Conservation (phyloP, 805 yeast species). For the Millerozyma acaciae region DNA sequence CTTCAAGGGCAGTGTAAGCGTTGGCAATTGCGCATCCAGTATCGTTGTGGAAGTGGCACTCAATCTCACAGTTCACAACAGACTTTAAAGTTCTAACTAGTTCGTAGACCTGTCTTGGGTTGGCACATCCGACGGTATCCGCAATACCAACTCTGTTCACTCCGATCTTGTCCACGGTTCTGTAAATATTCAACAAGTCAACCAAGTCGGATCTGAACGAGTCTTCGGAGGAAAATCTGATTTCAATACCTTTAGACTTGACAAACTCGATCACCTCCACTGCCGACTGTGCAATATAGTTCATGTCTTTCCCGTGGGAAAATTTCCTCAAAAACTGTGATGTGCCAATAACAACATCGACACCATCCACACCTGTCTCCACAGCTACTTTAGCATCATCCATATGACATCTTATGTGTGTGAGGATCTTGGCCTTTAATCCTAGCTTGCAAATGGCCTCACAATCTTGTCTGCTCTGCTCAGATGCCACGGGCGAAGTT, state of each 20-base stretch:
- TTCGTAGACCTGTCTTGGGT: conserved; percentile 98
- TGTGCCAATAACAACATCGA: conserved; percentile 96
- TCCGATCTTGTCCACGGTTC: conserved; percentile 95
- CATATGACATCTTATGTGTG: conserved; percentile 98
- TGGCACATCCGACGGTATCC: conserved; percentile 98
- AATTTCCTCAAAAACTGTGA: conserved; percentile 91
- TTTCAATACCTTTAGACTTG: conserved; percentile 94
- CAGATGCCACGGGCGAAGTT: conserved; percentile 97
- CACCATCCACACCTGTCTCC: conserved; percentile 98
- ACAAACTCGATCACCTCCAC: conserved; percentile 96
- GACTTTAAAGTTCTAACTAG: conserved; percentile 88
- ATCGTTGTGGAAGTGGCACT: conserved; percentile 98
- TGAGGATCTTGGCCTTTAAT: conserved; percentile 88
- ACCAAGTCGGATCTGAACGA: conserved; percentile 96
- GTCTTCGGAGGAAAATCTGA: conserved; percentile 95
- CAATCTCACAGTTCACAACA: conserved; percentile 94
- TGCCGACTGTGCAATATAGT: conserved; percentile 92
- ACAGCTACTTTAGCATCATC: conserved; percentile 98
- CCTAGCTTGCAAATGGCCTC: conserved; percentile 98
- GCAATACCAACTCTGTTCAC: conserved; percentile 99
- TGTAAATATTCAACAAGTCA: conserved; percentile 89
- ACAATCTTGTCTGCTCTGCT: conserved; percentile 88
- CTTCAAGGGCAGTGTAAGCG: conserved; percentile 97
- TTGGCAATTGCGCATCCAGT: conserved; percentile 99
- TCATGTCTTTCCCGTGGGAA: conserved; percentile 98